These are phyloP conservation scores for Nemania serpens DNA, from an alignment of 2,329 filamentous ascomycete genomes.

Conservation along the genomic window DNA sequence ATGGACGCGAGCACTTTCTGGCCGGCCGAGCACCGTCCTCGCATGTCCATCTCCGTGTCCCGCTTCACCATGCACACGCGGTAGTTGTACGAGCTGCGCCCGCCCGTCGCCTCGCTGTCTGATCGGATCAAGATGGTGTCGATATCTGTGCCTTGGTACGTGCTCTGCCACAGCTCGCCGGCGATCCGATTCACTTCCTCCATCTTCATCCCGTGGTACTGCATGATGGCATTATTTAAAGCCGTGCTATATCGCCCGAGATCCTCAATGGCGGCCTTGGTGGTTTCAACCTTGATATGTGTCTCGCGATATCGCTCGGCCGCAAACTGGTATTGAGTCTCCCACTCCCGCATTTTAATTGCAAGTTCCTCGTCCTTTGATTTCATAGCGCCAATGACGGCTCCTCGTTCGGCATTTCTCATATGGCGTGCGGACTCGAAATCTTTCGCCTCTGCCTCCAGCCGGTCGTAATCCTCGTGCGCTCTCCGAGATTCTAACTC, in stretches of 20 bases:
- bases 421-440: slow-evolving; percentile 71
- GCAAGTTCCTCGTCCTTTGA: slow-evolving; percentile 82
- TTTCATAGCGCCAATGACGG: slow-evolving; percentile 77
- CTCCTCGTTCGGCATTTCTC: slow-evolving; percentile 73
- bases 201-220: slow-evolving; percentile 96
- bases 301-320: slow-evolving; percentile 80
- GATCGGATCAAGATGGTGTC: slow-evolving; percentile 95
- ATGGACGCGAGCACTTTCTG: slow-evolving; percentile 97
- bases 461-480: slow-evolving; percentile 77
- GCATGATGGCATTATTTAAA: slow-evolving; percentile 96
- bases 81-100: slow-evolving; percentile 91
- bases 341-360: slow-evolving; percentile 76
- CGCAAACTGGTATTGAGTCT: slow-evolving; percentile 85
- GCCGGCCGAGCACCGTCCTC: slow-evolving; percentile 92
- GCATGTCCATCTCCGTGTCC: slow-evolving; percentile 99
- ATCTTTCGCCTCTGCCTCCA: slow-evolving; percentile 69
- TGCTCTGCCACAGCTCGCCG: slow-evolving; percentile 94
- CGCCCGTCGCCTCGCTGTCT: slow-evolving; percentile 75
- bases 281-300: slow-evolving; percentile 88
- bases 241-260: slow-evolving; percentile 80
- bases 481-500: slow-evolving; percentile 80
- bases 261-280: slow-evolving; percentile 90
- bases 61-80: slow-evolving; percentile 97
- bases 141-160: slow-evolving; percentile 96
- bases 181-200: slow-evolving; percentile 95